Percentiles rank a stretch among this genome's conserved stretches.
Conservation (phyloP, 2,329 filamentous ascomycete species). For the Apiospora kogelbergensis region DNA sequence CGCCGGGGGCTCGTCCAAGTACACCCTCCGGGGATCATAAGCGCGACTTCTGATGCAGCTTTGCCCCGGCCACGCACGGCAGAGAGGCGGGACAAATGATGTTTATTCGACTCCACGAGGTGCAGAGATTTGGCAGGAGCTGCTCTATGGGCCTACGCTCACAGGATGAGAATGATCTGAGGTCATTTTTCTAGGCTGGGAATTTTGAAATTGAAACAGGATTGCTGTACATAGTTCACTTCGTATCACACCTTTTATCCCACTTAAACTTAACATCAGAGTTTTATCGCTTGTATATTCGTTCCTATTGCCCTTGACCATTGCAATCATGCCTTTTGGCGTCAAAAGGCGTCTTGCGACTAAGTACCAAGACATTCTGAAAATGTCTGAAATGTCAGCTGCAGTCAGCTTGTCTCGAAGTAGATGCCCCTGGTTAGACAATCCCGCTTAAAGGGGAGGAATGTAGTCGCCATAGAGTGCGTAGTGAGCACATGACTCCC, state of each 20-base stretch:
- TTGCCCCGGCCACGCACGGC: not conserved
- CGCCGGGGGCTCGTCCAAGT: constrained; percentile 30
- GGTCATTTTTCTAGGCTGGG: not conserved
- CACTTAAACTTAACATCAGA: not conserved
- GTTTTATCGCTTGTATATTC: not conserved
- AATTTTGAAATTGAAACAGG: not conserved
- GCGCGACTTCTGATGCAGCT: not conserved
- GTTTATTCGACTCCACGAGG: not conserved
- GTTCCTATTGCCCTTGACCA: no score
- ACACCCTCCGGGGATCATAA: constrained; percentile 20
- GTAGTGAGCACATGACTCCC: not conserved
- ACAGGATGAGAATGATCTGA: not conserved
- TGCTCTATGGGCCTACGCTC: not conserved
- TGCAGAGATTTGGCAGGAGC: not conserved
- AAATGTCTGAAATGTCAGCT: no score
- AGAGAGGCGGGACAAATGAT: not conserved
- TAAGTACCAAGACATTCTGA: no score
- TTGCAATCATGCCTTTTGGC: no score
- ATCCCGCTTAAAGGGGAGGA: no score
- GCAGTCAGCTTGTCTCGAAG: no score
- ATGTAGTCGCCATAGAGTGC: no score
- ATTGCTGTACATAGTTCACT: not conserved
- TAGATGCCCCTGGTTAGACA: no score
- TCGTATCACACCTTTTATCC: not conserved
- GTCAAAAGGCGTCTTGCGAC: not conserved